A percentile compares a stretch with the other conserved stretches of the same genome.
These are phyloP conservation scores for Globisporangium cederbergense DNA, from an alignment of 352 stramenopile species.

Conservation along the genomic window DNA sequence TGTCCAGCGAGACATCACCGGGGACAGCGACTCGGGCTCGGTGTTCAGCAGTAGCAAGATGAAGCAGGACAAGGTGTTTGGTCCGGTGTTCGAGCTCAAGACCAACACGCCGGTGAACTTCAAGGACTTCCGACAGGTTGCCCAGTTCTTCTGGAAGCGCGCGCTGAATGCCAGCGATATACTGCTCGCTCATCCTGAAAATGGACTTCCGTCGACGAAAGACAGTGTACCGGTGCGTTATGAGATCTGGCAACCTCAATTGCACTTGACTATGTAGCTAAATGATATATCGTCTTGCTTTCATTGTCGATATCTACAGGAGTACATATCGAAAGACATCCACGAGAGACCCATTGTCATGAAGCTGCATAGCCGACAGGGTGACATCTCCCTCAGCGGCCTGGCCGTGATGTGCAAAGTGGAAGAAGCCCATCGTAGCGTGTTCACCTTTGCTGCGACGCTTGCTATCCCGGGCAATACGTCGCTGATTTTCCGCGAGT, in stretches of 20 bases:
- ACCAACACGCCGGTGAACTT: constrained; percentile 12
- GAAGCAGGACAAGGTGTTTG: constrained; percentile 6
- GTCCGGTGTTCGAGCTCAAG: constrained; percentile 18
- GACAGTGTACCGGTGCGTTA: neutral
- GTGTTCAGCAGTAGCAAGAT: constrained; percentile 15
- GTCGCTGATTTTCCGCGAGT: constrained; percentile 10
- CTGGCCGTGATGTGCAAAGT: constrained; percentile 8
- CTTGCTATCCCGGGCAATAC: constrained; percentile 4
- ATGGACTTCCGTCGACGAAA: neutral
- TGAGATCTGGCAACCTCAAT: neutral
- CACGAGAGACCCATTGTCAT: neutral
- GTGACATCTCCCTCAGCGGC: constrained; percentile 8
- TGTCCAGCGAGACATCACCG: constrained; percentile 7
- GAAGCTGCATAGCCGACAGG: neutral
- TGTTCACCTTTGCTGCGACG: constrained; percentile 16
- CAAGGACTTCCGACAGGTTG: constrained; percentile 9
- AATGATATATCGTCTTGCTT: neutral
- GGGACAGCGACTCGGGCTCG: neutral
- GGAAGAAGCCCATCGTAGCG: constrained; percentile 12
- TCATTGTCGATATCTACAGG: neutral
- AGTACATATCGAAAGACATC: neutral
- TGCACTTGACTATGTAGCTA: neutral
- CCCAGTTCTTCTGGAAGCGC: neutral
- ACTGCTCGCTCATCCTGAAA: neutral
- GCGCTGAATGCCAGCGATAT: neutral